Evolutionary conservation across 2,329 filamentous ascomycete genomes (phyloP).

Genomic region (Polytolypa hystricis): DNA sequence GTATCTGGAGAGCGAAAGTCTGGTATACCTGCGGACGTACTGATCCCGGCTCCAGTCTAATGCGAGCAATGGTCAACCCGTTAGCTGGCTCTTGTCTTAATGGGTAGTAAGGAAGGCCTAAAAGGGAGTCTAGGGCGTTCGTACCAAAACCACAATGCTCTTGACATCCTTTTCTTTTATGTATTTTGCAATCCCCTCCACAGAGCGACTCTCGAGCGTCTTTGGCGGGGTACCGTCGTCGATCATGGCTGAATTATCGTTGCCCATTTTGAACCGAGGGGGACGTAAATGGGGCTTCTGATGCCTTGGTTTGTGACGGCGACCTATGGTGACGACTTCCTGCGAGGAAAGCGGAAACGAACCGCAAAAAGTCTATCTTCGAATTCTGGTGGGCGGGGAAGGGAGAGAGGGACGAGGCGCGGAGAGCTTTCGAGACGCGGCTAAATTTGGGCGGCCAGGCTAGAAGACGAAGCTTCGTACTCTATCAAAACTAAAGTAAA

Average conservation of each 20-base stretch:
- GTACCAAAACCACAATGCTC: constrained; percentile 69
- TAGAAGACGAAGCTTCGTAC: too few relatives aligned
- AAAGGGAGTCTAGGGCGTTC: constrained; percentile 9
- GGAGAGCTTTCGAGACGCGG: too few relatives aligned
- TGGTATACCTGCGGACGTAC: constrained; percentile 55
- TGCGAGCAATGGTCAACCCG: constrained; percentile 1
- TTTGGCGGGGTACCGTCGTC: constrained; percentile 53
- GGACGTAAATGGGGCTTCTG: constrained; percentile 11
- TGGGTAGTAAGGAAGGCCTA: neutral
- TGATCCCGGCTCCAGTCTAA: constrained; percentile 73
- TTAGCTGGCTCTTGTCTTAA: neutral
- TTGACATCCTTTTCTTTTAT: constrained; percentile 59
- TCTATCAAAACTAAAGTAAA: too few relatives aligned
- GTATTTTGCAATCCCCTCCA: constrained; percentile 67
- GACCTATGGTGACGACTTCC: constrained; percentile 14
- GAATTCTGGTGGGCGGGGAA: too few relatives aligned
- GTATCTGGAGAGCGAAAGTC: constrained; percentile 92
- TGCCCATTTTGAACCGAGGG: constrained; percentile 55
- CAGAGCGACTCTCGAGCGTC: constrained; percentile 55
- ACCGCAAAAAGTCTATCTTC: too few relatives aligned
- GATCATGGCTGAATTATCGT: constrained; percentile 61
- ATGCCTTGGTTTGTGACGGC: constrained; percentile 15
- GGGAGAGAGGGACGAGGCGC: too few relatives aligned
- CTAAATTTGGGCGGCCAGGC: too few relatives aligned
- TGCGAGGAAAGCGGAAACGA: too few relatives aligned